Conservation (phyloP, 176 grass and related monocot genomes). For the Oryza rufipogon region DNA sequence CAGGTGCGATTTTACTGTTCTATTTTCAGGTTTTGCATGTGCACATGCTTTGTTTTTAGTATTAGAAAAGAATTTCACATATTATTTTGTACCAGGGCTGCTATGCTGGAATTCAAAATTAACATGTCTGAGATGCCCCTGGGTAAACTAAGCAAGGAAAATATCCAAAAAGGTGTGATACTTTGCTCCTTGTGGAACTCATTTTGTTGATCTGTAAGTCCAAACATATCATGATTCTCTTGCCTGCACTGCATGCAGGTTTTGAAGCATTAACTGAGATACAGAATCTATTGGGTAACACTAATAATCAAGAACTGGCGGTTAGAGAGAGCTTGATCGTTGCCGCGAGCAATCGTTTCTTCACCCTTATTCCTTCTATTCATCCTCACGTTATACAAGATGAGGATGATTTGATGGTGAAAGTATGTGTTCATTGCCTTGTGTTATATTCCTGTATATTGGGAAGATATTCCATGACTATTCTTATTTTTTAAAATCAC, state of each 20-base stretch:
- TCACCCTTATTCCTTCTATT: constrained; percentile 95
- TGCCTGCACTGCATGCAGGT: constrained; percentile 48
- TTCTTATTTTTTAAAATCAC: constrained; percentile 20
- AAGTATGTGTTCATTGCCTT: constrained; percentile 58
- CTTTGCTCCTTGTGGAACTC: constrained; percentile 16
- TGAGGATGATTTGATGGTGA: constrained; percentile 75
- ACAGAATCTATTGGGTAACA: constrained; percentile 79
- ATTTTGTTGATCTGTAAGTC: neutral
- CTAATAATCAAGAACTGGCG: constrained; percentile 50
- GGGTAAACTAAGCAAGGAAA: constrained; percentile 94
- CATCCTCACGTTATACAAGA: constrained; percentile 83
- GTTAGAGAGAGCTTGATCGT: constrained; percentile 87
- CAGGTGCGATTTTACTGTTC: constrained; percentile 53
- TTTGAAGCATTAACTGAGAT: constrained; percentile 96
- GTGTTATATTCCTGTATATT: constrained; percentile 10
- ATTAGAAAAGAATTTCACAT: constrained; percentile 4
- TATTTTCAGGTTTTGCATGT: constrained; percentile 4
- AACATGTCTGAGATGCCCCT: constrained; percentile 99
- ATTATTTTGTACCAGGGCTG: constrained; percentile 55
- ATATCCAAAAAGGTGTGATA: constrained; percentile 81
- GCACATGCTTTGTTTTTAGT: neutral
- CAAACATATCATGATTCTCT: constrained; percentile 33
- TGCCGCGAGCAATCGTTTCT: constrained; percentile 90
- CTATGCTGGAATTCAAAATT: constrained; percentile 97
- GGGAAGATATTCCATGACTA: neutral